phyloP scores from a whole-genome alignment of 345 rosid species.

The Boechera stricta region DNA sequence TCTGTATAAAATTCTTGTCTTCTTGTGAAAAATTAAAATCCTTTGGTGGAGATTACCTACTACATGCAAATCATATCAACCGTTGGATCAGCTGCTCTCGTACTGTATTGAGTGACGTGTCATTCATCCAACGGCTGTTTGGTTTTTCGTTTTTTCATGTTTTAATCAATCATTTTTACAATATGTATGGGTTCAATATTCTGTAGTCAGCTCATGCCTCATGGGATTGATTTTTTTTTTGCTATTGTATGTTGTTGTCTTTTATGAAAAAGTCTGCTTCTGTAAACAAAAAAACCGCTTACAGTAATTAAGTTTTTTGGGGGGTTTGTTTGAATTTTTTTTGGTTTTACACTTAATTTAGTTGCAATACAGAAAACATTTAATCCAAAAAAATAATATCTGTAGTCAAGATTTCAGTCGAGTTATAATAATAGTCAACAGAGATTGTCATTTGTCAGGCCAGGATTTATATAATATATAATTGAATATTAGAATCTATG shows the following conservation, averaged over 20 bases:
- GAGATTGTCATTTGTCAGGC: not conserved
- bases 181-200: not conserved
- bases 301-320: too few relatives aligned
- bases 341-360: not conserved
- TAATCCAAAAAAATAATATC: not conserved
- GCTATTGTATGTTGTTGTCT: too few relatives aligned
- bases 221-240: not conserved
- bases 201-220: not conserved
- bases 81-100: constrained; percentile 33
- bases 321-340: too few relatives aligned
- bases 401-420: constrained; percentile 16
- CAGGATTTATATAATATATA: not conserved
- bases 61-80: constrained; percentile 38
- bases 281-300: too few relatives aligned
- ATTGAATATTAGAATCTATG: constrained; percentile 17
- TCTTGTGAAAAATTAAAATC: constrained; percentile 29
- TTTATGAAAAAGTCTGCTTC: not conserved
- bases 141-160: not conserved
- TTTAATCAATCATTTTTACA: not conserved
- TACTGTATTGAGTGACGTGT: constrained; percentile 32
- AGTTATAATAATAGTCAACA: not conserved
- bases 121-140: constrained; percentile 33
- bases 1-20: constrained; percentile 14
- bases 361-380: not conserved
- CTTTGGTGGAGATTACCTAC: constrained; percentile 40